Conservation (phyloP, 2,329 filamentous ascomycete species). For the Fusarium sterilihyphosum region DNA sequence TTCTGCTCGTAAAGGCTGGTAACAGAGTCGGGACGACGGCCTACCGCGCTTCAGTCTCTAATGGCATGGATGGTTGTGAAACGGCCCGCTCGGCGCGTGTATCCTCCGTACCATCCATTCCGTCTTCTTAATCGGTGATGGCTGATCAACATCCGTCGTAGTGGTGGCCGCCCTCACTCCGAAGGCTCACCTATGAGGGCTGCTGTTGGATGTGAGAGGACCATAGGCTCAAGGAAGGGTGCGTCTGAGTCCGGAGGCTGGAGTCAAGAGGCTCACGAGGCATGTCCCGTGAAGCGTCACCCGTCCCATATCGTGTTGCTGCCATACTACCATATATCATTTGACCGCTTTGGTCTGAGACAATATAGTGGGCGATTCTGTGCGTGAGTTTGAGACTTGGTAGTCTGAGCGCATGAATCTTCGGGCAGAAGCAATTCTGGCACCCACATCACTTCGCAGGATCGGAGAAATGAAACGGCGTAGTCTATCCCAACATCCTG, state of each 20-base stretch:
- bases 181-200: constrained; percentile 16
- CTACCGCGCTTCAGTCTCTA: constrained; percentile 18
- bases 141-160: constrained; percentile 12
- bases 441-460: constrained; percentile 9
- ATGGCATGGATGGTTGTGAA: constrained; percentile 34
- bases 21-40: constrained; percentile 15
- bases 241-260: constrained; percentile 25
- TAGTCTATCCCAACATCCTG: neutral
- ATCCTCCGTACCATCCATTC: constrained; percentile 37
- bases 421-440: constrained; percentile 3
- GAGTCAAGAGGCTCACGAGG: constrained; percentile 31
- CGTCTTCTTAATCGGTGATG: constrained; percentile 14
- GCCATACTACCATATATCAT: constrained; percentile 22
- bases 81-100: constrained; percentile 44
- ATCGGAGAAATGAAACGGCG: constrained; percentile 8
- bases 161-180: constrained; percentile 16
- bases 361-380: constrained; percentile 11
- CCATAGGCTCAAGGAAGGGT: constrained; percentile 6
- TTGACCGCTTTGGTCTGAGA: constrained; percentile 35
- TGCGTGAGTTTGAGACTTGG: constrained; percentile 10
- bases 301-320: constrained; percentile 6
- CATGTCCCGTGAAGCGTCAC: constrained; percentile 29
- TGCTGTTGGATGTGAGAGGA: constrained; percentile 24
- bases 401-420: constrained; percentile 18
- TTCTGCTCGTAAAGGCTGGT: constrained; percentile 14